Base-by-base conservation (phyloP, 495 filamentous ascomycete genomes). In the Aspergillus biplanus region DNA sequence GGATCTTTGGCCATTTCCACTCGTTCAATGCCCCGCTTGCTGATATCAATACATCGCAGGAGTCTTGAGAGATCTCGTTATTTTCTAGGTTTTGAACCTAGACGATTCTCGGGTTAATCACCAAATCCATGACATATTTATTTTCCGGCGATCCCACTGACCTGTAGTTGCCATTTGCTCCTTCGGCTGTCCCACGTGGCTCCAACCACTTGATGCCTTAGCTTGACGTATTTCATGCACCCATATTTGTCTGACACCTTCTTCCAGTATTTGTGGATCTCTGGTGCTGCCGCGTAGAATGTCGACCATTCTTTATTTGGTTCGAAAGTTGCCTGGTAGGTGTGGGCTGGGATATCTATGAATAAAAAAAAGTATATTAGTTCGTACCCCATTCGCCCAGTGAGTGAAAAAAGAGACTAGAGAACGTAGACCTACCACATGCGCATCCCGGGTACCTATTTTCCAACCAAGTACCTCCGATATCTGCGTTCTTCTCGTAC, bases 401-500 rank as follows among this genome's bases (percentile, higher is more conserved):
- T 62, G 13, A 18, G 35, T 6, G 0, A 42, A 16, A 57, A 44
- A 31, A 16, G 58, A 27, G 21, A 27, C 21, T 27, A 27, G 21
- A 4, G 39, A 7, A 31, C 16, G 21, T 32, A 34, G 11, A 67
- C 74, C 2, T 69, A 77, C 74, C 79, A 68, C 83, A 86, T 16
- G 82, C 82, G n/a, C 87, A 85, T 18, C 89, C 88, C 0, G 88
- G 87, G 69, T 92, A 91, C 61, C 80, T 77, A 58, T 91, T 91
- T 71, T 90, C 87, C 48, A 84, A 85, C 89, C 89, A 92, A 1
- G 88, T 89, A 0, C 90, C 89, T 35, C 88, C 86, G 64, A 91
- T 79, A 52, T 89, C 89, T 1, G 71, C 70, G 65, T 93, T 93
- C 82, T 93, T 93, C 70, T 95, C 91, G 72, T 92, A 95, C 46